These are phyloP conservation scores for Microstegium vimineum DNA, from an alignment of 176 grass and related monocot species.

Conservation along the genomic window DNA sequence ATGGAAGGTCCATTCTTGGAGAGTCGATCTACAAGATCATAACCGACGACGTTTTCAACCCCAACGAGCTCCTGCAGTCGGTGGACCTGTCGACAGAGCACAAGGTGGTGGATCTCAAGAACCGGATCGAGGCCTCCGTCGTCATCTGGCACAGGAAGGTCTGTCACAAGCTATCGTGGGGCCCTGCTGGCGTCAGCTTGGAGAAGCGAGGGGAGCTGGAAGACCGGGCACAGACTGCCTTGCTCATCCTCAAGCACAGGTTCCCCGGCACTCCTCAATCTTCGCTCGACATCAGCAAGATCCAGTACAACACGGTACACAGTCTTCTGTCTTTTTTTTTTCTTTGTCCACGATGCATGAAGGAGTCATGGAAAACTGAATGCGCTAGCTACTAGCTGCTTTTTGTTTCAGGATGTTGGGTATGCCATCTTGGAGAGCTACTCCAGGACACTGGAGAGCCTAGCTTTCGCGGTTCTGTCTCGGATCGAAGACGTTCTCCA, in stretches of 20 bases:
- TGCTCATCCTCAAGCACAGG: slow-evolving; percentile 71
- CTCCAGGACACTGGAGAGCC: slow-evolving; percentile 66
- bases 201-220: slow-evolving; percentile 80
- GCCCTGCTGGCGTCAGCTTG: slow-evolving; percentile 40
- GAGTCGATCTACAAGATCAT: slow-evolving; percentile 68
- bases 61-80: slow-evolving; percentile 56
- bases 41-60: slow-evolving; percentile 55
- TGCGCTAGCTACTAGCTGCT: no score
- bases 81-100: slow-evolving; percentile 63
- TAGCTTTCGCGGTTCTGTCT: slow-evolving; percentile 59
- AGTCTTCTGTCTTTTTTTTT: background rate
- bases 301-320: slow-evolving; percentile 73
- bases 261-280: slow-evolving; percentile 64
- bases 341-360: no score
- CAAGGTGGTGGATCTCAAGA: slow-evolving; percentile 76
- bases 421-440: slow-evolving; percentile 75
- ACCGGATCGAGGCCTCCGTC: slow-evolving; percentile 77
- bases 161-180: slow-evolving; percentile 50
- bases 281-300: slow-evolving; percentile 77
- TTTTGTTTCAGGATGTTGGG: slow-evolving; percentile 68
- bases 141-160: slow-evolving; percentile 83
- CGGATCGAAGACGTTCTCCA: slow-evolving; percentile 75
- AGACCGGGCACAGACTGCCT: slow-evolving; percentile 52
- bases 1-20: slow-evolving; percentile 64
- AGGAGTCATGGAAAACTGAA: no score